Conservation (phyloP, 305 asterid species). For the Plantago rigida region DNA sequence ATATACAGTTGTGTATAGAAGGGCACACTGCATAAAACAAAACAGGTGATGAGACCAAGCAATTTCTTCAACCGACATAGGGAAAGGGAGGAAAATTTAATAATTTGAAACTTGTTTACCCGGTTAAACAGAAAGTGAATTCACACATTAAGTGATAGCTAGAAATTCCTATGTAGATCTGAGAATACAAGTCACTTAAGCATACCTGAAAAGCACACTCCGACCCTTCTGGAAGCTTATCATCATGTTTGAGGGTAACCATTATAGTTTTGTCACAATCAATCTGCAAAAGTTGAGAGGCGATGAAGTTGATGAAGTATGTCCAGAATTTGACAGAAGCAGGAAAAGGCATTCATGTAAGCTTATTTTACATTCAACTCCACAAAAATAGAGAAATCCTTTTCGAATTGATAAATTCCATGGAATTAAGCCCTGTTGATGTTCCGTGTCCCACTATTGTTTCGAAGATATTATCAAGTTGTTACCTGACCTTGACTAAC, state of each 20-base stretch:
- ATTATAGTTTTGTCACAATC: slow-evolving; percentile 90
- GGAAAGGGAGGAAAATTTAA: background rate
- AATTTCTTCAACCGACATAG: slow-evolving; percentile 2
- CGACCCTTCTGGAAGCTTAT: slow-evolving; percentile 78
- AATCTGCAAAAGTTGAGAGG: slow-evolving; percentile 39
- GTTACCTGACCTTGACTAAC: background rate
- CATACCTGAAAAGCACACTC: slow-evolving; percentile 87
- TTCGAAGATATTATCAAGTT: background rate
- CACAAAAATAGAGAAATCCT: background rate
- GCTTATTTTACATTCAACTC: slow-evolving; percentile 9
- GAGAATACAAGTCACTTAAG: slow-evolving; percentile 16
- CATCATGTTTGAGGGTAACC: slow-evolving; percentile 83
- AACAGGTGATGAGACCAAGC: slow-evolving; percentile 25
- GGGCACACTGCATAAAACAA: slow-evolving; percentile 54
- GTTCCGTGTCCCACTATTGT: too few species aligned
- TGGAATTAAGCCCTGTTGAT: background rate
- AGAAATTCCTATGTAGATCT: slow-evolving; percentile 5
- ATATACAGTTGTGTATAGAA: slow-evolving; percentile 71
- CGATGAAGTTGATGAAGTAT: slow-evolving; percentile 10
- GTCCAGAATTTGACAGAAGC: slow-evolving; percentile 10
- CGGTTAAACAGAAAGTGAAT: background rate
- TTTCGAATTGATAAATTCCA: background rate
- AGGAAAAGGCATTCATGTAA: slow-evolving; percentile 10
- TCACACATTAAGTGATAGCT: slow-evolving; percentile 1
- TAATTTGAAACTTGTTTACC: slow-evolving; percentile 1